Percentiles rank a stretch among this genome's conserved stretches.
These are phyloP conservation scores for Blastocystis sp. DNA, from an alignment of 352 stramenopile genomes.

Conservation along the genomic window DNA sequence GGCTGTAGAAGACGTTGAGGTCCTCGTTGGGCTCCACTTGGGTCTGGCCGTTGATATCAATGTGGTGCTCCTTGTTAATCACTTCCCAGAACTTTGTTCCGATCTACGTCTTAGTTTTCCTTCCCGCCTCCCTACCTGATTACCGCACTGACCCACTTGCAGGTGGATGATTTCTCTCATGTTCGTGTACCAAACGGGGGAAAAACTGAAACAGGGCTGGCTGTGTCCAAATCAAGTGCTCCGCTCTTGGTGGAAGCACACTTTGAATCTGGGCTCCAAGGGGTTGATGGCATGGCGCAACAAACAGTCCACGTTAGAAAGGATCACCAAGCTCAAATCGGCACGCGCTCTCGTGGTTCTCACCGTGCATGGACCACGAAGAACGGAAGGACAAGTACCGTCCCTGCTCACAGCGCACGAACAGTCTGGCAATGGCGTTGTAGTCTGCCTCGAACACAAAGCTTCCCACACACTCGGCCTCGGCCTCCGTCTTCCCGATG, in stretches of 20 bases:
- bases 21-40: conserved; percentile 76
- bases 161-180: conserved; percentile 95
- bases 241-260: too few species aligned
- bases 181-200: conserved; percentile 10
- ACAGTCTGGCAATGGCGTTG: background rate
- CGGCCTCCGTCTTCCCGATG: background rate
- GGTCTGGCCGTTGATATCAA: conserved; percentile 82
- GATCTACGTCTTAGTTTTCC: conserved; percentile 74
- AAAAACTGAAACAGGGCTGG: too few species aligned
- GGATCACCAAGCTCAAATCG: too few species aligned
- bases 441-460: background rate
- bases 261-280: too few species aligned
- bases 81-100: conserved; percentile 94
- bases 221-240: too few species aligned
- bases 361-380: too few species aligned
- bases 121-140: conserved; percentile 77
- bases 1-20: conserved; percentile 68
- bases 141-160: conserved; percentile 94
- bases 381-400: background rate
- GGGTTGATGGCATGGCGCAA: too few species aligned
- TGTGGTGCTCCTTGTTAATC: conserved; percentile 83
- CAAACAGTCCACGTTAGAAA: too few species aligned
- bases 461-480: background rate
- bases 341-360: too few species aligned
- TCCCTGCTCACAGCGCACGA: background rate